These are phyloP conservation scores for Exophiala bonariae DNA, from an alignment of 2,329 filamentous ascomycete species.

Conservation along the genomic window DNA sequence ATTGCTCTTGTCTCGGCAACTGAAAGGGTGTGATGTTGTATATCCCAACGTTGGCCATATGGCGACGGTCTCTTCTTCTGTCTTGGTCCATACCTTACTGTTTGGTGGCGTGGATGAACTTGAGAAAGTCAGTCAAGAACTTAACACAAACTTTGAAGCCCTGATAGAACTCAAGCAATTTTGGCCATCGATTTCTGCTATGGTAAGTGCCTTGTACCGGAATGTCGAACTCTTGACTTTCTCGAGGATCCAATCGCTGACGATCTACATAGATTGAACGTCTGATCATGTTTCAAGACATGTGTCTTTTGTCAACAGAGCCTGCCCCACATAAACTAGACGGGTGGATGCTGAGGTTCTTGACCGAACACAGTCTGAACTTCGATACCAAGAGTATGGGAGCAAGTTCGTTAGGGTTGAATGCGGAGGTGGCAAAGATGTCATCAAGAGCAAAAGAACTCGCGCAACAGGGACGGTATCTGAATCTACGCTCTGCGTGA, in stretches of 20 bases:
- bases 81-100: slow-evolving; percentile 35
- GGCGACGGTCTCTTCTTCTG: slow-evolving; percentile 38
- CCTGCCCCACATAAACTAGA: slow-evolving; percentile 1
- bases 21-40: slow-evolving; percentile 31
- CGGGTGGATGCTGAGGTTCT: slow-evolving; percentile 10
- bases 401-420: not conserved
- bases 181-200: slow-evolving; percentile 5
- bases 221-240: too few relatives aligned
- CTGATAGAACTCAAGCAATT: slow-evolving; percentile 5
- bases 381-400: not conserved
- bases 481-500: not conserved
- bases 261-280: slow-evolving; percentile 4
- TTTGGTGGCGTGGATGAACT: slow-evolving; percentile 27
- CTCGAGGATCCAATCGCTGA: too few relatives aligned
- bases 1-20: slow-evolving; percentile 17
- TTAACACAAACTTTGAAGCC: slow-evolving; percentile 6
- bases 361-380: slow-evolving; percentile 3
- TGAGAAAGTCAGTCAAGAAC: not conserved
- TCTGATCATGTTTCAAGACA: slow-evolving; percentile 7
- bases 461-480: slow-evolving; percentile 1
- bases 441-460: not conserved
- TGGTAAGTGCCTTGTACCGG: slow-evolving; percentile 4
- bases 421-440: not conserved
- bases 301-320: slow-evolving; percentile 2
- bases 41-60: slow-evolving; percentile 38